A percentile compares a stretch with the other conserved stretches of the same genome.
These are phyloP conservation scores for Entelexis sorbosivorans DNA, from an alignment of 1,139 yeast species.

Conservation along the genomic window DNA sequence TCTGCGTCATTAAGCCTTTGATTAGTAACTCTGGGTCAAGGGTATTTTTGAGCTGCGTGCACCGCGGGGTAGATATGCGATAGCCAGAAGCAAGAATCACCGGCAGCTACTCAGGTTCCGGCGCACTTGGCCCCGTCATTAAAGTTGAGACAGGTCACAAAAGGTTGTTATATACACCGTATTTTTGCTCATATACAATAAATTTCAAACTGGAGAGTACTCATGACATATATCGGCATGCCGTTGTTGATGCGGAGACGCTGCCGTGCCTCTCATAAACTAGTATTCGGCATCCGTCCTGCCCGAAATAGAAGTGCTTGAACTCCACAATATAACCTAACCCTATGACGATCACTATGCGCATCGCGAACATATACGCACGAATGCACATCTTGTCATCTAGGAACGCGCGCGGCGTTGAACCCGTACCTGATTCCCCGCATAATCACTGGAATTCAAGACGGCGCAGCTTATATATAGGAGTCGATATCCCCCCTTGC, in stretches of 20 bases:
- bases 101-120: neutral
- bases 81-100: neutral
- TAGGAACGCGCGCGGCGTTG: neutral
- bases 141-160: no score
- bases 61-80: neutral
- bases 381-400: neutral
- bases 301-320: neutral
- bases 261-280: neutral
- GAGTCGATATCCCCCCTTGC: neutral
- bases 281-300: neutral
- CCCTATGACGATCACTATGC: neutral
- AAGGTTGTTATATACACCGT: neutral
- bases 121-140: neutral
- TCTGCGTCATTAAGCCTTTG: neutral
- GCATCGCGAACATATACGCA: neutral
- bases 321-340: neutral
- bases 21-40: neutral
- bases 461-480: neutral
- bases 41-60: neutral
- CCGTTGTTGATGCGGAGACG: neutral
- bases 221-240: neutral
- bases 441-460: neutral
- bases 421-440: conserved; percentile 3
- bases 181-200: no score
- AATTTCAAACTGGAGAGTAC: no score